Percentiles rank a stretch among this genome's conserved stretches.
phyloP scores from a whole-genome alignment of 768 basidiomycete genomes.

The Inosperma sp. region DNA sequence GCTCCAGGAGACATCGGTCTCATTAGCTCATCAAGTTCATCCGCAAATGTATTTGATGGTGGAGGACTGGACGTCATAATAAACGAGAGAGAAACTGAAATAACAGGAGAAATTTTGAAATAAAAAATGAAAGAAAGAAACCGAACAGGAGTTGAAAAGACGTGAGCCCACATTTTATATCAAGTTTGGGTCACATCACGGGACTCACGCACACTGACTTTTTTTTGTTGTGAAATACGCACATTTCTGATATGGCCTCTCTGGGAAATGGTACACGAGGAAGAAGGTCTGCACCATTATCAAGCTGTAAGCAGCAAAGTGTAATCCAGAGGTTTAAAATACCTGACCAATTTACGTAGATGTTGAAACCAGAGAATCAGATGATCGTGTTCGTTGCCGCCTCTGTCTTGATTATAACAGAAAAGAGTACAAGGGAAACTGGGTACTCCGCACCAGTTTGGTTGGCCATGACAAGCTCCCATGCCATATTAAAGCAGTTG shows the following conservation, averaged over 20 bases:
- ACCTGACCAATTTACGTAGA: conserved; percentile 5
- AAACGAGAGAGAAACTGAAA: neutral
- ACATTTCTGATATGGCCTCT: neutral
- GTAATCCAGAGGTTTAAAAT: neutral
- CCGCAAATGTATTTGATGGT: neutral
- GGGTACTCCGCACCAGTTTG: conserved; percentile 6
- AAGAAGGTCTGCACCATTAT: neutral
- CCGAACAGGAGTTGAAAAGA: neutral
- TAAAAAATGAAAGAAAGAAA: neutral
- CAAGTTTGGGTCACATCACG: conserved; percentile 5
- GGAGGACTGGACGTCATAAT: neutral
- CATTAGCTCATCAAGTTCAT: conserved; percentile 2
- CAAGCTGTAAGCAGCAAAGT: conserved; percentile 2
- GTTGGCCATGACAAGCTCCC: neutral
- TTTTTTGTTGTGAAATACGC: neutral
- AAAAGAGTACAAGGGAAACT: conserved; percentile 1
- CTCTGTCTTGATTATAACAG: conserved; percentile 5
- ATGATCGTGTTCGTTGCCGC: conserved; percentile 11
- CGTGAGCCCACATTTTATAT: neutral
- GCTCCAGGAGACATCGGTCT: neutral
- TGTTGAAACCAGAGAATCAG: conserved; percentile 5
- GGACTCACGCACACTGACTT: neutral
- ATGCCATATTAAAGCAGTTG: conserved; percentile 3
- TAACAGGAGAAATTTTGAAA: neutral
- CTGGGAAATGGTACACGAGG: neutral